These are phyloP conservation scores for Fusarium floridanum DNA, from an alignment of 2,329 filamentous ascomycete species.

Conservation along the genomic window DNA sequence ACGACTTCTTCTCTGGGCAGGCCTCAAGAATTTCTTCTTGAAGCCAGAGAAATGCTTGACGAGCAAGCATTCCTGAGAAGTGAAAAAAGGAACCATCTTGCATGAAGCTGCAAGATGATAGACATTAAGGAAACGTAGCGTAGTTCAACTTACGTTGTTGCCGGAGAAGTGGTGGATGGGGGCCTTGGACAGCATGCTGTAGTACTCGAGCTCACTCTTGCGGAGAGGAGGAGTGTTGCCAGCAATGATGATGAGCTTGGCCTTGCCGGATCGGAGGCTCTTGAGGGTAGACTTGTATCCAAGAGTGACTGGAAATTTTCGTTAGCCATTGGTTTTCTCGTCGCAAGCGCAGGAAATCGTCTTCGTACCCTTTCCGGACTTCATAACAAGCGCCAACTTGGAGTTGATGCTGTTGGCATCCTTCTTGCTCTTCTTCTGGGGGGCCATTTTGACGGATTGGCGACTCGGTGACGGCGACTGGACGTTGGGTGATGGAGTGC, in stretches of 20 bases:
- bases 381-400: slow-evolving; percentile 73
- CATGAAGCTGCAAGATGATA: slow-evolving; percentile 34
- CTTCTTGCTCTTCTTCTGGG: slow-evolving; percentile 86
- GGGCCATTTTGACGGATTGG: slow-evolving; percentile 71
- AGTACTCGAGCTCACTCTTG: slow-evolving; percentile 98
- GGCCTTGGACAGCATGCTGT: slow-evolving; percentile 92
- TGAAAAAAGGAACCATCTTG: slow-evolving; percentile 37
- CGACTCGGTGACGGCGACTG: slow-evolving; percentile 47
- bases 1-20: slow-evolving; percentile 93
- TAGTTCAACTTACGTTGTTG: slow-evolving; percentile 89
- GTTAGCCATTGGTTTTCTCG: slow-evolving; percentile 19
- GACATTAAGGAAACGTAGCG: slow-evolving; percentile 41
- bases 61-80: slow-evolving; percentile 43
- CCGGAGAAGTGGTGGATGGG: slow-evolving; percentile 97
- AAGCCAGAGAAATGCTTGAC: slow-evolving; percentile 38
- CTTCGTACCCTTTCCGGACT: slow-evolving; percentile 79
- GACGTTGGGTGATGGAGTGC: slow-evolving; percentile 51
- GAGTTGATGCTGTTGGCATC: slow-evolving; percentile 79
- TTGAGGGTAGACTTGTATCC: slow-evolving; percentile 72
- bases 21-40: slow-evolving; percentile 53
- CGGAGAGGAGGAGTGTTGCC: slow-evolving; percentile 98
- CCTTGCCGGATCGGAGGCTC: slow-evolving; percentile 93
- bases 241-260: slow-evolving; percentile 94
- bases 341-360: background rate
- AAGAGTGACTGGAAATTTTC: slow-evolving; percentile 53